Evolutionary conservation across 306 rosid genomes (phyloP), one percentile per base, ranked within the genome.

Genomic region (Dryas alaskensis): DNA sequence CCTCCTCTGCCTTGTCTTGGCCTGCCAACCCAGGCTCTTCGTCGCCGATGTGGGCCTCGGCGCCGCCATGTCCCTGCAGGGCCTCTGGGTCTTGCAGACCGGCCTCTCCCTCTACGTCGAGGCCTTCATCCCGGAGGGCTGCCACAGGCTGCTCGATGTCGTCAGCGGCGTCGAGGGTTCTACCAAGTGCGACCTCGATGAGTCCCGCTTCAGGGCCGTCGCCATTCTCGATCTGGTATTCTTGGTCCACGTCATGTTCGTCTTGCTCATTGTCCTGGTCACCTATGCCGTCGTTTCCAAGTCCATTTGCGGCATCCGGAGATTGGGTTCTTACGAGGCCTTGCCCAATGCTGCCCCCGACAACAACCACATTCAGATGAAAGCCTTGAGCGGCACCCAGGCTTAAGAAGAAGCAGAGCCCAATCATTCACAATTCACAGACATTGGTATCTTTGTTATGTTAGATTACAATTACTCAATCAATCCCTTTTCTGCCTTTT

Each of bases 61-160:
- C 9, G 95, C 86, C 0, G 13, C 86, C 1, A 11, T 94, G 60
- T 84, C 85, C 82, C 88, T 94, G 55, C 95, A 84, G 52, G 97
- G 95, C 1, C 85, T 94, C 0, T 94, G 99, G 99, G 82, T 76
- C 1, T 77, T 94, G 2, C 99, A 94, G 67, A 89, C 90, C 0
- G 99, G 99, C 0, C 86, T 94, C 43, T 84, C 97, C 14, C 96
- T 94, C 10, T 79, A 92, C 65, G 97, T 87, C 0, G 97, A 94
- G 0, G 87, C 95, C 5, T 94, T 94, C 80, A 92, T 94, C 46
- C 97, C 99, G 0, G 96, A 94, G 8, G 99, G 99, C 0, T 94
- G 99, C 75, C 97, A 94, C 76, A 79, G 90, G 48, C 79, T 94
- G 64, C 90, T 94, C 4, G 98, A 89, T 25, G 96, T 93, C 37